Evolutionary conservation across 1,284 basidiomycete species (phyloP).

Genomic region (Wolfiporia cocos): DNA sequence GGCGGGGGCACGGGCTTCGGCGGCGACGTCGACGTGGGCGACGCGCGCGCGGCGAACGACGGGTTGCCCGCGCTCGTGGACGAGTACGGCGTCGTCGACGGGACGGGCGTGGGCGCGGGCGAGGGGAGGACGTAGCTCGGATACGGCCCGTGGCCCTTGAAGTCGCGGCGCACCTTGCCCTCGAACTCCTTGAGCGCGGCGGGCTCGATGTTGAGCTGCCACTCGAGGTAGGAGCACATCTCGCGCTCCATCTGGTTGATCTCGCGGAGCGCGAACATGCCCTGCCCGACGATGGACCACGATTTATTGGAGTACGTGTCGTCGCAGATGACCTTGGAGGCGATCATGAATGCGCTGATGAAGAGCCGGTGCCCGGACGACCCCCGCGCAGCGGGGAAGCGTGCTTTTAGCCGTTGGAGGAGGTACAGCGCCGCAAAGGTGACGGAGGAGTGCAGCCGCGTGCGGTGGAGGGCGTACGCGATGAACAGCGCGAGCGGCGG

Average conservation of each 20-base stretch:
- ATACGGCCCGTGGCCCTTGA: conserved; percentile 46
- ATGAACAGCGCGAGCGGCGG: conserved; percentile 74
- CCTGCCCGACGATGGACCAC: conserved; percentile 91
- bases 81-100: conserved; percentile 38
- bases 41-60: conserved; percentile 34
- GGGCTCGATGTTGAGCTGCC: conserved; percentile 80
- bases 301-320: conserved; percentile 97
- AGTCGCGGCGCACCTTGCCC: conserved; percentile 54
- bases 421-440: conserved; percentile 85
- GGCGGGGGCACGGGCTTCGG: conserved; percentile 22
- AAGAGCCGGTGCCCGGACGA: conserved; percentile 90
- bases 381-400: conserved; percentile 88
- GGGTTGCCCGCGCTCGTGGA: conserved; percentile 29
- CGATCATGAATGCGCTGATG: conserved; percentile 93
- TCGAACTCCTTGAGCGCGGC: conserved; percentile 63
- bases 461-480: conserved; percentile 87
- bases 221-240: conserved; percentile 90
- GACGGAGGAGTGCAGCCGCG: conserved; percentile 76
- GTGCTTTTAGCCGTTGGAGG: conserved; percentile 81
- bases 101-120: conserved; percentile 43
- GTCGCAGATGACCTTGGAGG: conserved; percentile 88
- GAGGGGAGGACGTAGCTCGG: conserved; percentile 54
- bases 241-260: conserved; percentile 96
- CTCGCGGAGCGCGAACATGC: conserved; percentile 85
- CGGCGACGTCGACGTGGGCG: conserved; percentile 29